Base-by-base conservation (phyloP, 169 alveolate species). In the Cystoisospora suis region DNA sequence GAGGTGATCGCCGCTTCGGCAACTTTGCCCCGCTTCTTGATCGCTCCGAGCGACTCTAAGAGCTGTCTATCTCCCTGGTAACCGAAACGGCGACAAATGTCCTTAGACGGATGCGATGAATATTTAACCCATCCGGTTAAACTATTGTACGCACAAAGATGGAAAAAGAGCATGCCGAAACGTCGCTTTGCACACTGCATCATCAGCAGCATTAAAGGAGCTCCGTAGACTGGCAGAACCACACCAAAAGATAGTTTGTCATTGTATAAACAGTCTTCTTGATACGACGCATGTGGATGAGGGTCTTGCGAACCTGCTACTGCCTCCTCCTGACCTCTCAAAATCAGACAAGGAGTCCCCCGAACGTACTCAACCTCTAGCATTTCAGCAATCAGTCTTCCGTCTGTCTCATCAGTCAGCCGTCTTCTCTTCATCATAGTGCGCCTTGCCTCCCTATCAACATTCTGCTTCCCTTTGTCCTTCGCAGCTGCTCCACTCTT, bases 121-220 rank as follows among this genome's bases (percentile, higher is more conserved):
- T 72, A 72, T 20, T 72, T 72, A 12, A 40, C 83, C 83, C 83
- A 72, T n/a, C 83, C 83, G 15, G 83, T n/a, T 38, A 72, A n/a
- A 38, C 56, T 72, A 38, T 72, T 72, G 83, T 72, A 72, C 83
- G 44, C 32, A 17, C 83, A 72, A 1, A 72, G 56, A 56, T 72
- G 83, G 83, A 72, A 72, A 38, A 72, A 72, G 17, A 72, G 59
- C 83, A 72, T 72, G 17, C 83, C 83, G 32, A 27, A 72, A 29
- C 83, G 83, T 6, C 83, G 83, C 2, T 42, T 36, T 12, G 83
- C 83, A 6, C 83, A 72, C 83, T 72, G 83, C 3, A 72, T 72
- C 58, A 72, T 36, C 45, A 72, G 53, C 58, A 72, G 56, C 27
- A 38, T 2, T 34, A 72, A 56, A 9, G 83, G 83, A n/a, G 58